Base-by-base conservation (phyloP, 352 stramenopile species). In the Phytophthora idaei region DNA sequence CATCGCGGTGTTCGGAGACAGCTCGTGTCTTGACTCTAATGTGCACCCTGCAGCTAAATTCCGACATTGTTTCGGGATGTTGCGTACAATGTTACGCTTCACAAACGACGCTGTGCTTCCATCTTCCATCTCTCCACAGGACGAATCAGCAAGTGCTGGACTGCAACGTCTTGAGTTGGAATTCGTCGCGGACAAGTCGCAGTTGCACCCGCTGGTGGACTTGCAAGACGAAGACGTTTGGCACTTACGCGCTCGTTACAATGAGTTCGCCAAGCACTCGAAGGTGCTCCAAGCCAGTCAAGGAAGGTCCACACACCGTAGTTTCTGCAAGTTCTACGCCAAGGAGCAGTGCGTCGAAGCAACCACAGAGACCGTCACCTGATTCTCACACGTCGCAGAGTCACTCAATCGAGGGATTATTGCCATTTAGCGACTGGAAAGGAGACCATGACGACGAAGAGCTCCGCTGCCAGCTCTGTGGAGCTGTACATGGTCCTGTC, bases 1-100 rank as follows among this genome's bases (percentile, higher is more conserved):
- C 10, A 91, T 94, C 15, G 84, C 83, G 9, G 83, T 92, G 21
- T 92, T 88, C 54, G 86, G 86, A 9, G 86, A 94, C 61, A 88
- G 74, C 12, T 87, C 83, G 15, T 94, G 83, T 56, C 67, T 94
- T 14, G 86, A 94, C 37, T 77, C 82, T 5, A 89, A 78, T 31
- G 81, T 81, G 5, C 80, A 92, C 37, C 60, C 63, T 37, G 36
- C 46, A 27, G 42, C 69, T 8, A 74, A 71, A 57, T 87, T 89
- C 58, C 69, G 63, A 4, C 61, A 90, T 47, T 93, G 85, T 59
- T 91, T 91, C 31, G 54, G 58, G 15, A 90, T 91, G 83, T 61
- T 91, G n/a, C 71, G 70, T 1, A 67, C 74, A 27, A 67, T 93
- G 28, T 51, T 93, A 17, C 62, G 52, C 29, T 93, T 92, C 56